Evolutionary conservation across 768 basidiomycete species (phyloP).

Genomic region (Mrakia frigida): DNA sequence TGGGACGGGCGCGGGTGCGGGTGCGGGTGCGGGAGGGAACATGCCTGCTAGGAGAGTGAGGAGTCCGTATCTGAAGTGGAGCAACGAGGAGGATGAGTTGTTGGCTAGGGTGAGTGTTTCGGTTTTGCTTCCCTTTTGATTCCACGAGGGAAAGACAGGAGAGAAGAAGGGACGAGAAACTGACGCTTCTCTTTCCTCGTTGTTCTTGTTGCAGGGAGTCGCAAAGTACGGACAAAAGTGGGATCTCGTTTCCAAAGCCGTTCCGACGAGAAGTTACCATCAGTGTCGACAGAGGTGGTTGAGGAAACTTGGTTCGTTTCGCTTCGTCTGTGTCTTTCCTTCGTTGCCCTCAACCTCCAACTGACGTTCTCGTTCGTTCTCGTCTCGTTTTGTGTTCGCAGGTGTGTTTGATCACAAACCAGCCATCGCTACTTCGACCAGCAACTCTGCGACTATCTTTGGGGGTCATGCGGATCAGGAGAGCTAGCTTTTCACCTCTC

Average conservation of each 20-base stretch:
- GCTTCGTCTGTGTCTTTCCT: not conserved
- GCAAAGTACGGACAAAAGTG: constrained; percentile 37
- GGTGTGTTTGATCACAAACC: constrained; percentile 30
- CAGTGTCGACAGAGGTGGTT: constrained; percentile 40
- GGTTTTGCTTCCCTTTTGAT: no score
- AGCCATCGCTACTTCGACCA: not conserved
- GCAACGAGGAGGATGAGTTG: constrained; percentile 37
- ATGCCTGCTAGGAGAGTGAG: constrained; percentile 28
- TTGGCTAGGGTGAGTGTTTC: constrained; percentile 29
- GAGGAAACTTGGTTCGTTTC: constrained; percentile 31
- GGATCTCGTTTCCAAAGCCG: constrained; percentile 37
- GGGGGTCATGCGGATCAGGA: not conserved
- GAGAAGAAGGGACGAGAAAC: no score
- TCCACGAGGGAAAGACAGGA: no score
- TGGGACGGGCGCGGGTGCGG: not conserved
- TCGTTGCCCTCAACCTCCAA: not conserved
- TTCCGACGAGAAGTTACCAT: constrained; percentile 40
- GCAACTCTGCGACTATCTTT: not conserved
- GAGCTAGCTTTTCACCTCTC: not conserved
- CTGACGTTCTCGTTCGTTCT: not conserved
- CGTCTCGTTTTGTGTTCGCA: not conserved
- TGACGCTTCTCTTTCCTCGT: not conserved
- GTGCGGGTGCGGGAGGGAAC: not conserved
- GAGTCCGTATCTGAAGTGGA: constrained; percentile 36
- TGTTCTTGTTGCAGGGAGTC: constrained; percentile 31